Base-by-base conservation (phyloP, 2,329 filamentous ascomycete genomes). In the Pezicula carpinea region DNA sequence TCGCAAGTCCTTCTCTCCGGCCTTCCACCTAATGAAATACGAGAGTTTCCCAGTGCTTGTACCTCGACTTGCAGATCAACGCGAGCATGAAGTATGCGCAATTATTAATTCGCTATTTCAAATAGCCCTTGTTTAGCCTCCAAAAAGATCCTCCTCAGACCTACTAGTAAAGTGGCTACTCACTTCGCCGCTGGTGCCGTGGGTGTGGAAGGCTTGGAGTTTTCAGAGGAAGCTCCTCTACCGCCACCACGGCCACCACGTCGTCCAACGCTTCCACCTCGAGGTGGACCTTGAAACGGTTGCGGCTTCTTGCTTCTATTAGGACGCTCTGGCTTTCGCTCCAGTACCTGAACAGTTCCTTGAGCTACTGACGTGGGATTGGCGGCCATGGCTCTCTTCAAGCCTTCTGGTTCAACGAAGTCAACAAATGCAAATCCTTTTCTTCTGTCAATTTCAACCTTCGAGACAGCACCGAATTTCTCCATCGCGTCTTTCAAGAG, bases 341-440 rank as follows among this genome's bases (percentile, higher is more conserved):
- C 91, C 19, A 95, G 70, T 1, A 97, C 87, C 54, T 95, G 88
- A 2, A 97, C 89, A 8, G 85, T 84, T 6, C 88, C 90, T 63
- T 95, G 87, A 0, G 86, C 91, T 10, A 97, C 84, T 17, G 85
- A 72, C 23, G 96, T 77, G 0, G 88, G 89, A 60, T 89, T 95
- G 11, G 87, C 87, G 14, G 82, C 77, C 61, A 96, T 82, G 5
- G 92, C 92, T 60, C 87, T 89, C 58, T 80, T 79, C 21, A 97
- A 73, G 8, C 79, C 76, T 7, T 83, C 81, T 1, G 84, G 76
- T 18, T 89, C 83, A 8, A 79, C 77, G 69, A 96, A 97, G 53
- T 96, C 88, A 33, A 95, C 85, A 63, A 96, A 96, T 2, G 90
- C 92, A 59, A 96, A 95, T 0, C 90, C 90, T 66, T 96, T 96